Conservation (phyloP, 768 basidiomycete species). For the Leccinellum rugosiceps region DNA sequence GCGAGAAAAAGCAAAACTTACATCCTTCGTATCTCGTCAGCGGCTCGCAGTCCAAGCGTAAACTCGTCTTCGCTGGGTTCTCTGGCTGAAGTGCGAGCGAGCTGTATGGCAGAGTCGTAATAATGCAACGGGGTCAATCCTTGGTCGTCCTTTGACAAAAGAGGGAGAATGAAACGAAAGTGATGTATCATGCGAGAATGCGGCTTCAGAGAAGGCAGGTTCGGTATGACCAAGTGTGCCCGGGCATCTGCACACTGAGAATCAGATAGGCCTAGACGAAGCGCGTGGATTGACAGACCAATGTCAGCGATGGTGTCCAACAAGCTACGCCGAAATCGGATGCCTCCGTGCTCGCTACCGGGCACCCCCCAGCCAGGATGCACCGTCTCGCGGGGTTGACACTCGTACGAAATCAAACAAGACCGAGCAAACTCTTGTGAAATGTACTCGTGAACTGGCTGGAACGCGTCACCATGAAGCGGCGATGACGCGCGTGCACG, state of each 20-base stretch:
- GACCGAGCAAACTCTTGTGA: conserved; percentile 73
- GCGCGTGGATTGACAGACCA: conserved; percentile 42
- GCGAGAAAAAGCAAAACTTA: conserved; percentile 21
- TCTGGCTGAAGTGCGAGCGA: conserved; percentile 56
- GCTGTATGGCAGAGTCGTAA: conserved; percentile 74
- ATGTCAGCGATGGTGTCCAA: conserved; percentile 68
- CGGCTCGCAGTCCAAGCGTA: conserved; percentile 57
- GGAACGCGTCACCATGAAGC: neutral
- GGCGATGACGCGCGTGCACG: neutral
- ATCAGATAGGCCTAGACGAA: conserved; percentile 2
- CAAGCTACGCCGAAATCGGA: conserved; percentile 65
- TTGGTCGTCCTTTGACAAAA: conserved; percentile 56
- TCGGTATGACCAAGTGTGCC: conserved; percentile 70
- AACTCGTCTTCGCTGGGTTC: conserved; percentile 72
- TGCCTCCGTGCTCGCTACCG: conserved; percentile 59
- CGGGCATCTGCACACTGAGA: conserved; percentile 48
- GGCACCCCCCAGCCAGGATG: conserved; percentile 76
- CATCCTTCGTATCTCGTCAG: conserved; percentile 59
- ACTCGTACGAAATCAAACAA: conserved; percentile 68
- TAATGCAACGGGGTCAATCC: conserved; percentile 69
- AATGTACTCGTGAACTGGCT: conserved; percentile 68
- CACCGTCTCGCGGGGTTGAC: conserved; percentile 59
- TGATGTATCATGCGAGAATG: conserved; percentile 77
- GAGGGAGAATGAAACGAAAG: conserved; percentile 70
- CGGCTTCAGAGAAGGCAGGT: conserved; percentile 65